Conservation (phyloP, 768 basidiomycete species). For the Amanita phalloides region DNA sequence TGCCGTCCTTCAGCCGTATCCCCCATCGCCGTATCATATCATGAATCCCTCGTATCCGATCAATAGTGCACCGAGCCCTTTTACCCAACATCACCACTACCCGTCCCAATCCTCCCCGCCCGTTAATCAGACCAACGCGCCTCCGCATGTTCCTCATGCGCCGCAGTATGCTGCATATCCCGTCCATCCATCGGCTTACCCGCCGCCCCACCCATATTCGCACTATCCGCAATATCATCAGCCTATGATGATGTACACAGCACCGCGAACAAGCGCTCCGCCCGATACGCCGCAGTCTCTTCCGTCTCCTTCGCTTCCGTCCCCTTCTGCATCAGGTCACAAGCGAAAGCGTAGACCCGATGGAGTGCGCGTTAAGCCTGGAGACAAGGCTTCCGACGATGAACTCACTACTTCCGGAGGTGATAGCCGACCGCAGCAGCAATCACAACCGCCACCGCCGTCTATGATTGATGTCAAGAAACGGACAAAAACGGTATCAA, state of each 20-base stretch:
- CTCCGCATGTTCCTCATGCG: slow-evolving; percentile 24
- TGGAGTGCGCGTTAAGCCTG: slow-evolving; percentile 26
- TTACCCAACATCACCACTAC: slow-evolving; percentile 24
- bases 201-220: slow-evolving; percentile 39
- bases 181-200: slow-evolving; percentile 43
- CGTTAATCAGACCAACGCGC: slow-evolving; percentile 22
- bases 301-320: slow-evolving; percentile 21
- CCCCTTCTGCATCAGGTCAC: slow-evolving; percentile 20
- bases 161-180: slow-evolving; percentile 43
- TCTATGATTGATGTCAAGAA: slow-evolving; percentile 59
- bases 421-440: slow-evolving; percentile 26
- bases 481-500: slow-evolving; percentile 73
- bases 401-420: slow-evolving; percentile 40
- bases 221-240: slow-evolving; percentile 59
- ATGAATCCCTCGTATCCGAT: slow-evolving; percentile 68
- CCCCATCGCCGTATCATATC: slow-evolving; percentile 39
- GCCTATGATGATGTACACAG: slow-evolving; percentile 64
- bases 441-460: slow-evolving; percentile 14
- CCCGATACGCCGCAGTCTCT: slow-evolving; percentile 25
- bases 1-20: slow-evolving; percentile 45
- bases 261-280: slow-evolving; percentile 24
- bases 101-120: slow-evolving; percentile 23
- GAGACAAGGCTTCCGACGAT: slow-evolving; percentile 50
- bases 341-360: slow-evolving; percentile 59
- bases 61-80: slow-evolving; percentile 34